Conservation (phyloP, 495 filamentous ascomycete species). For the Hypoxylon crocopeplum region DNA sequence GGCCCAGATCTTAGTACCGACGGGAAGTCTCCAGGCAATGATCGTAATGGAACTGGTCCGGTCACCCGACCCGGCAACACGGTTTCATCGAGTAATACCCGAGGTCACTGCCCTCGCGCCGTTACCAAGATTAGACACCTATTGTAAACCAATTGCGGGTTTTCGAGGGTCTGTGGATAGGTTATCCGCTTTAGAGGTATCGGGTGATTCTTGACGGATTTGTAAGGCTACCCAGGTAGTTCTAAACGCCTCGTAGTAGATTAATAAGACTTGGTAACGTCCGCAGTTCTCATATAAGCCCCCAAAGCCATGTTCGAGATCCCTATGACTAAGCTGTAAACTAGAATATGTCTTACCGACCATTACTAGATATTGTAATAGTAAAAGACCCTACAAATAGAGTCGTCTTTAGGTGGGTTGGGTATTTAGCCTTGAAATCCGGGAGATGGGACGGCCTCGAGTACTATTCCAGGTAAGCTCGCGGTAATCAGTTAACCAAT, state of each 20-base stretch:
- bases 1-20: neutral
- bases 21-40: constrained; percentile 9
- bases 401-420: neutral
- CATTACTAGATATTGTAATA: too few relatives aligned
- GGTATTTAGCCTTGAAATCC: constrained; percentile 25
- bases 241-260: too few relatives aligned
- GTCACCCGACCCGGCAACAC: constrained; percentile 18
- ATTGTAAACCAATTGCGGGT: too few relatives aligned
- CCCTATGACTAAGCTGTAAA: too few relatives aligned
- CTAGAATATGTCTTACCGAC: too few relatives aligned
- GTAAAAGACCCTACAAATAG: neutral
- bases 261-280: too few relatives aligned
- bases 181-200: too few relatives aligned
- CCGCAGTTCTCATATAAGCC: too few relatives aligned
- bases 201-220: too few relatives aligned
- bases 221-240: too few relatives aligned
- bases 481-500: neutral
- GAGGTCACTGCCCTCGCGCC: constrained; percentile 14
- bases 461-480: neutral
- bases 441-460: constrained; percentile 1
- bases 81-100: constrained; percentile 18
- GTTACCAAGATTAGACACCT: neutral
- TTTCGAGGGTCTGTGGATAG: too few relatives aligned
- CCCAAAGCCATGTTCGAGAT: too few relatives aligned
- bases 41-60: neutral